Evolutionary conservation across 2,329 filamentous ascomycete species (phyloP).

Genomic region (Penicillium sp.): DNA sequence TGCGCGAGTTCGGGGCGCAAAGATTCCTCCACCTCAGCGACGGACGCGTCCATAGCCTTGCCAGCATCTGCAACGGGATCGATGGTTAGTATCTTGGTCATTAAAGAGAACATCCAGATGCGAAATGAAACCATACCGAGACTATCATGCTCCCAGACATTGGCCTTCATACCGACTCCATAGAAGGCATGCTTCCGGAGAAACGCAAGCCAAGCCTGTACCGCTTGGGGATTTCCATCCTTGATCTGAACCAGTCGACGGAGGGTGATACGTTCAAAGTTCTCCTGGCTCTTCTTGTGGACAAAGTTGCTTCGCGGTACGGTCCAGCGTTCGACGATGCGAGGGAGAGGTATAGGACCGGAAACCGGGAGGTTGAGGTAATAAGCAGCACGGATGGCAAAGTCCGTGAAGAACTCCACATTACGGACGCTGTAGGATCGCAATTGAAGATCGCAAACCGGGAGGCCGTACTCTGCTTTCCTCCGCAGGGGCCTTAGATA

Average conservation of each 20-base stretch:
- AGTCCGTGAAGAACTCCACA: constrained; percentile 91
- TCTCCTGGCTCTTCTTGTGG: constrained; percentile 96
- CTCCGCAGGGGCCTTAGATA: constrained; percentile 83
- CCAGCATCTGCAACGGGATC: constrained; percentile 39
- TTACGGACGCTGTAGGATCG: constrained; percentile 88
- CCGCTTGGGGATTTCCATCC: constrained; percentile 83
- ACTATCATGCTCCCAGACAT: constrained; percentile 84
- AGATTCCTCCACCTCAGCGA: constrained; percentile 39
- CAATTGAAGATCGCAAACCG: constrained; percentile 85
- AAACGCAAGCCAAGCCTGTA: constrained; percentile 90
- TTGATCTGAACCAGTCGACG: constrained; percentile 86
- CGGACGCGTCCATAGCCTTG: constrained; percentile 41
- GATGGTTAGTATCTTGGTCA: constrained; percentile 9
- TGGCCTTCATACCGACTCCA: constrained; percentile 98
- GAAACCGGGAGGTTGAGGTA: constrained; percentile 83
- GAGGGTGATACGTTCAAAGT: constrained; percentile 89
- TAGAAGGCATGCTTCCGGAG: constrained; percentile 89
- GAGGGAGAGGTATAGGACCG: constrained; percentile 81
- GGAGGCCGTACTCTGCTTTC: constrained; percentile 70
- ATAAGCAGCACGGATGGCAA: constrained; percentile 90
- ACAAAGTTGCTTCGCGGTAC: constrained; percentile 87
- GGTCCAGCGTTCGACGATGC: constrained; percentile 89
- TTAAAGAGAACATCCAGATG: not conserved
- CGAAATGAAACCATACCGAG: constrained; percentile 55
- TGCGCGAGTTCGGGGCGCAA: constrained; percentile 42